Base-by-base conservation (phyloP, 352 stramenopile species). In the Pythium coloratum region DNA sequence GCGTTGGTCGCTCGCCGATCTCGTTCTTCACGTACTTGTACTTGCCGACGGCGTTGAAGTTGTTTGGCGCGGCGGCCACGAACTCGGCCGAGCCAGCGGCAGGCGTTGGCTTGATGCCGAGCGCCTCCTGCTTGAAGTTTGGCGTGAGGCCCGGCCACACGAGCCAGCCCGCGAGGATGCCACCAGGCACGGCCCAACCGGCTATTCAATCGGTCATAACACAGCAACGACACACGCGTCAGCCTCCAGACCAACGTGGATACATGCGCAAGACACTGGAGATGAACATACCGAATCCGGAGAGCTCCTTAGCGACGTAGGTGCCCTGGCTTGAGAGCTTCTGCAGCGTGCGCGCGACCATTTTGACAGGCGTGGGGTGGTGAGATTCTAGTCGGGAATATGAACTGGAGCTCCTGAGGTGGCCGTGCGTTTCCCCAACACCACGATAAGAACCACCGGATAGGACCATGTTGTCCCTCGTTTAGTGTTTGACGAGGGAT, bases 1-100 rank as follows among this genome's bases (percentile, higher is more conserved):
- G 73, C 65, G 79, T 86, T 24, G 86, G 86, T 62, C 78, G 71
- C 72, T 92, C 86, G 36, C 86, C 86, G 56, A 94, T 82, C 77
- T 94, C 86, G 42, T 49, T 73, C 62, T 80, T 79, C 57, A 86
- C 72, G 69, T 81, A 94, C 73, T 92, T 94, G 82, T 90, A 91
- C 86, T 90, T 91, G 78, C 82, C 83, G 34, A 69, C 65, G 32
- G 67, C 64, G 51, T 71, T 71, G 73, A 93, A 90, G 46, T 9
- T 53, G 26, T 84, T 67, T 38, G 64, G 32, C 28, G 72, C 65
- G 6, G 58, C 33, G 24, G 59, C 57, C 14, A 55, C 64, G 32
- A 63, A 55, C 1, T 66, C 64, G 12, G 65, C 59, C 13, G 67
- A 64, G 14, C 66, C 57, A 13, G 76, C 62, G 10, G 67, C 68